Percentiles rank a stretch among this genome's conserved stretches.
Conservation (phyloP, 768 basidiomycete genomes). For the Hypholoma sublateritium region DNA sequence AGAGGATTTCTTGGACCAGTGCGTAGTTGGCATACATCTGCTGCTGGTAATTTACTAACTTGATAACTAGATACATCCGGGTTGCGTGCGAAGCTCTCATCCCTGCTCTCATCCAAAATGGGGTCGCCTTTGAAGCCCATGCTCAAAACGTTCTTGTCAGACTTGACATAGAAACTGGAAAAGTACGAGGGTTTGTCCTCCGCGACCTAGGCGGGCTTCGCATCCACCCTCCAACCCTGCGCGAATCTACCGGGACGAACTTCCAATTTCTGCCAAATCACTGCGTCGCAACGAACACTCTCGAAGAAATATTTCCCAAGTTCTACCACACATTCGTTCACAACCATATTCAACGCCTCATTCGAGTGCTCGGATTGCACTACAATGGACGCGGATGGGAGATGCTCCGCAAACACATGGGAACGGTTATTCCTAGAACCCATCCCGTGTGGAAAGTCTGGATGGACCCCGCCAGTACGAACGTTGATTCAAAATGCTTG, state of each 20-base stretch:
- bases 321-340: slow-evolving; percentile 63
- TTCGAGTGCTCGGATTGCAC: slow-evolving; percentile 52
- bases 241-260: slow-evolving; percentile 45
- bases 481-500: slow-evolving; percentile 54
- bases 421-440: slow-evolving; percentile 39
- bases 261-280: slow-evolving; percentile 55
- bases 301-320: slow-evolving; percentile 53
- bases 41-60: background rate
- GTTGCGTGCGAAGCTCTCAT: slow-evolving; percentile 52
- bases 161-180: slow-evolving; percentile 40
- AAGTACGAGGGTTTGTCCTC: slow-evolving; percentile 49
- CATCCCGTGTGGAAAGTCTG: slow-evolving; percentile 48
- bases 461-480: slow-evolving; percentile 38
- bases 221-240: slow-evolving; percentile 49
- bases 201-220: slow-evolving; percentile 60
- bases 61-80: slow-evolving; percentile 42
- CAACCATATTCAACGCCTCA: slow-evolving; percentile 58
- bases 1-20: slow-evolving; percentile 47
- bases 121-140: slow-evolving; percentile 63
- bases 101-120: slow-evolving; percentile 51
- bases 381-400: slow-evolving; percentile 52
- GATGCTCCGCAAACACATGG: slow-evolving; percentile 46
- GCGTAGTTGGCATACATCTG: slow-evolving; percentile 4
- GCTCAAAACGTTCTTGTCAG: slow-evolving; percentile 57
- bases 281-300: slow-evolving; percentile 45